These are phyloP conservation scores for Hansfordia pulvinata DNA, from an alignment of 2,329 filamentous ascomycete genomes.

Conservation along the genomic window DNA sequence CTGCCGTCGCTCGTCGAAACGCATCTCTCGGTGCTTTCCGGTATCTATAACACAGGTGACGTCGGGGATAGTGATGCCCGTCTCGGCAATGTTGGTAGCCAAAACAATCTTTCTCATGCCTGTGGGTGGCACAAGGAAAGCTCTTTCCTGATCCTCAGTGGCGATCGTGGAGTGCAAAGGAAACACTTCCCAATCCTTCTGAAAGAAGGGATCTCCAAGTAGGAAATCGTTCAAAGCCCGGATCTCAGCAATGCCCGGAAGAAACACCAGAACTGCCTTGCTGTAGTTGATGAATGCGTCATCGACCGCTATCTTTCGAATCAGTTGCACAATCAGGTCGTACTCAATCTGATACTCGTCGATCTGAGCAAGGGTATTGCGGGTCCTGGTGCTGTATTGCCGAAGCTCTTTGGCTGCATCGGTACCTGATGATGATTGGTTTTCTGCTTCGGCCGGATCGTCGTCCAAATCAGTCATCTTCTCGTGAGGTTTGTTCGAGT, in stretches of 20 bases:
- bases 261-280: conserved; percentile 84
- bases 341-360: conserved; percentile 91
- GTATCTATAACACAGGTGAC: conserved; percentile 95
- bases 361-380: conserved; percentile 59
- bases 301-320: conserved; percentile 61
- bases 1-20: conserved; percentile 87
- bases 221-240: conserved; percentile 78
- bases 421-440: conserved; percentile 34
- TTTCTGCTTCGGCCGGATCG: conserved; percentile 36
- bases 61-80: conserved; percentile 95
- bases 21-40: conserved; percentile 94
- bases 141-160: conserved; percentile 89
- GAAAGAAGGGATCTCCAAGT: conserved; percentile 61
- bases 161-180: conserved; percentile 90
- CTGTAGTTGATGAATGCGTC: conserved; percentile 58
- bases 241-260: conserved; percentile 91
- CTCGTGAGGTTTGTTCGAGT: conserved; percentile 31
- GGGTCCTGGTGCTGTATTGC: conserved; percentile 64
- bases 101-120: conserved; percentile 87
- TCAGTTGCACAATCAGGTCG: conserved; percentile 67
- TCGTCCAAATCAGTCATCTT: conserved; percentile 52
- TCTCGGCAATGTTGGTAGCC: conserved; percentile 96
- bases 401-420: conserved; percentile 53
- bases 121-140: conserved; percentile 71
- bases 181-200: conserved; percentile 69